Conservation (phyloP, 768 basidiomycete genomes). For the Tephrocybe rancida region DNA sequence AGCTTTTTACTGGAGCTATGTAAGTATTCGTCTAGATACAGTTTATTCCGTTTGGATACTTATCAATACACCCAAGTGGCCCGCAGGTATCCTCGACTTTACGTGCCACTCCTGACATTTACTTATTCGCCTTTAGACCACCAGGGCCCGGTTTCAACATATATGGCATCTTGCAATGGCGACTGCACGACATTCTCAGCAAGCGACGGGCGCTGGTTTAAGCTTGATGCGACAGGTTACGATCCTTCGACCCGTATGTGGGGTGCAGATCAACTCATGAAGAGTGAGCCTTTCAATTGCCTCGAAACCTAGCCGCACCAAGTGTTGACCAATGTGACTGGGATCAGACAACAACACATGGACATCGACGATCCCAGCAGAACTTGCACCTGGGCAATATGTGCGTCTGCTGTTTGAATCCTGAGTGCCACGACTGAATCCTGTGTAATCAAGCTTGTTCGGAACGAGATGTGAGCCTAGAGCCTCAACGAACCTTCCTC, state of each 20-base stretch:
- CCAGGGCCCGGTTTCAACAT: constrained; percentile 51
- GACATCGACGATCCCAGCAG: constrained; percentile 44
- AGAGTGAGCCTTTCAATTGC: constrained; percentile 30
- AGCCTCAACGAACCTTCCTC: not conserved
- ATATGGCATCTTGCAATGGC: constrained; percentile 52
- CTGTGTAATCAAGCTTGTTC: constrained; percentile 36
- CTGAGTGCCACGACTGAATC: not conserved
- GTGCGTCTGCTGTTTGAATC: constrained; percentile 31
- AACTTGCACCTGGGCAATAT: constrained; percentile 49
- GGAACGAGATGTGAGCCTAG: constrained; percentile 46
- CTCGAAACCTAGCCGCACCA: not conserved
- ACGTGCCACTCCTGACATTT: constrained; percentile 4
- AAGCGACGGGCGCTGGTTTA: constrained; percentile 48
- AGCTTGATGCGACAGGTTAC: constrained; percentile 48
- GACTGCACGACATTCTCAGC: constrained; percentile 42
- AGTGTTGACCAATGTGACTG: not conserved
- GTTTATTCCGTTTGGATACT: not conserved
- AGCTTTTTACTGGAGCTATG: constrained; percentile 45
- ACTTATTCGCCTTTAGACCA: constrained; percentile 34
- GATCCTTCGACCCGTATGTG: constrained; percentile 37
- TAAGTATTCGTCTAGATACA: constrained; percentile 27
- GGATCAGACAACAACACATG: constrained; percentile 38
- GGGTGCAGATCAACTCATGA: constrained; percentile 45
- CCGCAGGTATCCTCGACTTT: constrained; percentile 27
- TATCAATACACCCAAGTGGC: constrained; percentile 32